Evolutionary conservation across 176 grass and related monocot genomes (phyloP).

Genomic region (Eleusine coracana): DNA sequence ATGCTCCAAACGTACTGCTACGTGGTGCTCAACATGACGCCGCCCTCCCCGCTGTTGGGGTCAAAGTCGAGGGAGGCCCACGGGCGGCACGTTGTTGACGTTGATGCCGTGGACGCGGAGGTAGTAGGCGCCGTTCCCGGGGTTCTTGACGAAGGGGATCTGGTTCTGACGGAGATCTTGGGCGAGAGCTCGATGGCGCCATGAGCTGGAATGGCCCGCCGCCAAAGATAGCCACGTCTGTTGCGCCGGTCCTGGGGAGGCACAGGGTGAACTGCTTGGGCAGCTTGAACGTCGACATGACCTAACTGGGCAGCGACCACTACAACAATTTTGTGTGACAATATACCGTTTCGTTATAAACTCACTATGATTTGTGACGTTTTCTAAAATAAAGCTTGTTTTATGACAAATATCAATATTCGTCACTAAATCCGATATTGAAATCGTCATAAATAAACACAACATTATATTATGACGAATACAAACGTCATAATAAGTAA

Average conservation of each 20-base stretch:
- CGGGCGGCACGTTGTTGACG: neutral
- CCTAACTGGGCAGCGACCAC: constrained; percentile 41
- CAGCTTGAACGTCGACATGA: neutral
- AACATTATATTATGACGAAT: no score
- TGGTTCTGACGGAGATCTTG: neutral
- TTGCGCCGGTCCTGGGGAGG: constrained; percentile 24
- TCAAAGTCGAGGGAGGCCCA: neutral
- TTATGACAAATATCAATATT: no score
- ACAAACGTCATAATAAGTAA: no score
- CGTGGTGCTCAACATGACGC: constrained; percentile 31
- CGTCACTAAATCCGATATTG: no score
- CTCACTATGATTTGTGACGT: no score
- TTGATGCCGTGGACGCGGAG: neutral
- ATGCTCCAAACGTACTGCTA: no score
- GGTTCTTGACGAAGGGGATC: neutral
- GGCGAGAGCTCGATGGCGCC: neutral
- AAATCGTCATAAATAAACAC: no score
- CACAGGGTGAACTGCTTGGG: constrained; percentile 48
- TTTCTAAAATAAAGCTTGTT: no score
- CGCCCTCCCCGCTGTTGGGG: neutral
- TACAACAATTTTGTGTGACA: no score
- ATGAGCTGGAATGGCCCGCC: constrained; percentile 36
- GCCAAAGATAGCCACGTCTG: constrained; percentile 51
- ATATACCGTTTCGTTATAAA: no score
- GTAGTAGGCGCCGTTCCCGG: constrained; percentile 23